Base-by-base conservation (phyloP, 2,329 filamentous ascomycete species). In the Pseudocercospora pini-densiflorae region DNA sequence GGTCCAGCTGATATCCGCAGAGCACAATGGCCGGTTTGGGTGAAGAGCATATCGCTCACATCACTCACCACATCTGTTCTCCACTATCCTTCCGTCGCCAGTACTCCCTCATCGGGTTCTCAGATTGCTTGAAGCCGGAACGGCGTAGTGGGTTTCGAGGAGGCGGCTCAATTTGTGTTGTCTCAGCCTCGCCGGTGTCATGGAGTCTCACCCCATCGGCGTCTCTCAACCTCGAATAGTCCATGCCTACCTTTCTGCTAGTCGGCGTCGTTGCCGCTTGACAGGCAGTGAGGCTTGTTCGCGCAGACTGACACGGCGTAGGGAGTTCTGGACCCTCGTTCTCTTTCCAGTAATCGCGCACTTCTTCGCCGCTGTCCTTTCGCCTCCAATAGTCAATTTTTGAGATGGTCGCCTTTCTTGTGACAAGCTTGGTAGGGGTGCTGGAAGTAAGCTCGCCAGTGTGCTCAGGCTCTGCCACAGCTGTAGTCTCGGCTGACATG, bases 1-100 rank as follows among this genome's bases (percentile, higher is more conserved):
- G 14, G 14, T 36, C 16, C 14, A 43, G 40, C 40, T 43, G 16
- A n/a, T 43, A 16, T 19, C 16, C 16, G 16, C 3, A 8, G n/a
- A 19, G 16, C 40, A 43, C 40, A 43, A 40, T 40, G 5, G 14
- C 36, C 36, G 36, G 6, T 0, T 5, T n/a, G 7, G 16, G 16
- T 19, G 40, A 43, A 43, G 1, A 43, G 40, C 40, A 43, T 14
- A 51, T 24, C 12, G 47, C 47, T 27, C 47, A 19, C 24, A 12
- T 23, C 23, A 31, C 33, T 24, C 33, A 58, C n/a, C 29, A 58
- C 55, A 23, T 58, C 21, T 53, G 47, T n/a, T 53, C 55, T 23
- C 55, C 55, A 24, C 55, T 40, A 12, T 58, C 55, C 19, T 23
- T 58, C 19, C 55, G 55, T 14, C 23, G 16, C 55, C 55, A 58